phyloP scores from a whole-genome alignment of 176 grass and related monocot species.

The Avena atlantica region DNA sequence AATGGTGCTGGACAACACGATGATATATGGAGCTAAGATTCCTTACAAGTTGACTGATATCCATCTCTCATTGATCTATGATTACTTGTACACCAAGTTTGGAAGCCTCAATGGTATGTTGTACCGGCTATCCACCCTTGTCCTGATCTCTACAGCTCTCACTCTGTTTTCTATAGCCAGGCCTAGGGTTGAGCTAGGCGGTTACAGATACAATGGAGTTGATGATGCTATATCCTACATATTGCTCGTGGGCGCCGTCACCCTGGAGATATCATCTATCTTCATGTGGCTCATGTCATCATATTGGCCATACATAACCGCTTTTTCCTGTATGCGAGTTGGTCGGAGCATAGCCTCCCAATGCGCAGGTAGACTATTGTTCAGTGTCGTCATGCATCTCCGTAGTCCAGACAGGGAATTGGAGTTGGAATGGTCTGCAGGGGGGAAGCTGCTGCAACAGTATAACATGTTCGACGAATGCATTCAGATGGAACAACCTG shows the following conservation, averaged over 20 bases:
- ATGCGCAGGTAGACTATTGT: neutral
- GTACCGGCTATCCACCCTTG: neutral
- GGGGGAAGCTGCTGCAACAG: neutral
- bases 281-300: slow-evolving; percentile 7
- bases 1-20: too few relatives aligned
- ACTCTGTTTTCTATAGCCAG: neutral
- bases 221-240: too few relatives aligned
- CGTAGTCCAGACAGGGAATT: neutral
- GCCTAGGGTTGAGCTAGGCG: too few relatives aligned
- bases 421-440: neutral
- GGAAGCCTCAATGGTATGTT: neutral
- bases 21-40: too few relatives aligned
- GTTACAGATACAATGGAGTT: too few relatives aligned
- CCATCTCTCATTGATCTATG: slow-evolving; percentile 3
- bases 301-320: neutral
- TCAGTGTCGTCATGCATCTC: neutral
- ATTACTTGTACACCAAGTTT: neutral
- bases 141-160: neutral
- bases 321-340: too few relatives aligned
- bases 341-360: neutral
- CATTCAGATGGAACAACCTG: neutral
- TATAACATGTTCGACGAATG: neutral
- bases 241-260: neutral
- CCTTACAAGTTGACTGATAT: neutral
- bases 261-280: neutral